Base-by-base conservation (phyloP, 2,329 filamentous ascomycete genomes). In the Penicillium vulpinum region DNA sequence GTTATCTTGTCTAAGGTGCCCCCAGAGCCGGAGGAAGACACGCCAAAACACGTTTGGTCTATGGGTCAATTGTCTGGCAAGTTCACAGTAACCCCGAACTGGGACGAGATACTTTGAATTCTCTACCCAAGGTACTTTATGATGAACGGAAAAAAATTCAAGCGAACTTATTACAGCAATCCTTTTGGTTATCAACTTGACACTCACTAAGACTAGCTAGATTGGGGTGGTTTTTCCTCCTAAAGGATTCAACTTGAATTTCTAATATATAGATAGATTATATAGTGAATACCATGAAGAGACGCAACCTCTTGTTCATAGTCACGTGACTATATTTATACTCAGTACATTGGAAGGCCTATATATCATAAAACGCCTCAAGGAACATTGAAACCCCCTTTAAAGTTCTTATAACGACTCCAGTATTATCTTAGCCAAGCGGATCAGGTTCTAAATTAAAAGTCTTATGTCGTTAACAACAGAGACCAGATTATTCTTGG, bases 11-110 rank as follows among this genome's bases (percentile, higher is more conserved):
- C 13, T 46, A 64, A 35, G 52, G 65, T 61, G 48, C 62, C 62
- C 46, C 67, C 64, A 24, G 65, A 44, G 16, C 11, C 39, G 57
- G 41, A 61, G 9, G 56, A 59, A 5, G 68, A 71, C 21, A 70
- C 70, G 18, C 70, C 77, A 18, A 72, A 77, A 41, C 75, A 77
- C 54, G 78, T 81, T 36, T 81, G 80, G 71, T 80, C 80, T 3
- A 82, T 88, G 75, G 85, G 85, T 9, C 80, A 85, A 64, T 77
- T 88, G n/a, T 83, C 81, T 70, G 83, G 83, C 52, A 87, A 86
- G 71, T 86, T 87, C 67, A 83, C 87, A 2, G 81, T 87, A 33
- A 82, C 79, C 49, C 85, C 85, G 15, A 80, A 88, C 67, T 87
- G 84, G 82, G 76, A 77, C 45, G 76, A 80, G 64, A 79, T 86